Base-by-base conservation (phyloP, 352 stramenopile genomes). In the Pythium pyrilobum region DNA sequence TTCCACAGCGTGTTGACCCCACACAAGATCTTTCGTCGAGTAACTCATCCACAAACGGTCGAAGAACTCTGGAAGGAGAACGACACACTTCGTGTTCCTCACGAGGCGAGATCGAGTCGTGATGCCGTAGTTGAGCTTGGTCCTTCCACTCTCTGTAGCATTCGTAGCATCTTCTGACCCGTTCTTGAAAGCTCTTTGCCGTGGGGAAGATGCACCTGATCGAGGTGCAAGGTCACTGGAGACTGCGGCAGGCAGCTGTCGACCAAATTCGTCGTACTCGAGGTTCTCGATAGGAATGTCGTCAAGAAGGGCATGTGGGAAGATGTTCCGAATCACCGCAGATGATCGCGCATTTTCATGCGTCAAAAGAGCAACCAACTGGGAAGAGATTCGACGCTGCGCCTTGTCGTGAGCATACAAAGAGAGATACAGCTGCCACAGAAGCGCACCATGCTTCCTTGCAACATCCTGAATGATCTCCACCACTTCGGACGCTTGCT, bases 381-480 rank as follows among this genome's bases (percentile, higher is more conserved):
- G 85, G 1, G 78, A 92, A 20, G 85, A 95, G 44, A 95, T 95
- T 24, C 85, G 74, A 40, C 85, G 76, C 50, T 95, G 85, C 0
- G 74, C 76, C 47, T 95, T 92, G 58, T 93, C 82, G 68, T 92
- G 82, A 0, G 72, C 82, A 41, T 87, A 89, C 25, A 92, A 46
- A 11, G 81, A 80, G 32, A 95, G 63, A 41, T 93, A 95, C 41
- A 95, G 56, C 27, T 95, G 85, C 85, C 85, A 95, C 13, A 95
- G 51, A 4, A 95, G 54, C 3, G 74, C 76, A 12, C 85, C 85
- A 51, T 95, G 82, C 46, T 89, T 92, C n/a, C 82, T 65, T 6
- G 85, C 79, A 60, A 87, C 88, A 43, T 93, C 77, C 71, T 95
- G 85, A 55, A 95, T 92, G 20, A 90, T 45, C 51, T 95, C 82